A percentile compares a stretch with the other conserved stretches of the same genome.
These are phyloP conservation scores for Ceratobasidium sp. DNA, from an alignment of 1,284 basidiomycete species.

Conservation along the genomic window DNA sequence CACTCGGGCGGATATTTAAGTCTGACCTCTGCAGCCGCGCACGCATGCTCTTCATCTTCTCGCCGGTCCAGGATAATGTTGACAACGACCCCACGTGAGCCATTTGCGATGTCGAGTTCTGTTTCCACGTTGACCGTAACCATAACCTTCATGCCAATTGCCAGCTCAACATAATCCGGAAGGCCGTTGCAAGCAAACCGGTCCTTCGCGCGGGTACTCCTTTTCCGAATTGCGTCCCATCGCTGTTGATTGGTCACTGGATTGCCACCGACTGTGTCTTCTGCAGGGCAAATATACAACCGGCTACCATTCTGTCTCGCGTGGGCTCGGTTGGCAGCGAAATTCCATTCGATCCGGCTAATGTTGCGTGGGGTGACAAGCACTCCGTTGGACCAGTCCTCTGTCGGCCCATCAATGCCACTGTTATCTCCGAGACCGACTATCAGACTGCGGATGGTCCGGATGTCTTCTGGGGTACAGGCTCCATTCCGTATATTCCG, in stretches of 20 bases:
- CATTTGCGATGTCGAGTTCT: slow-evolving; percentile 43
- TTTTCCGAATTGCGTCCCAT: background rate
- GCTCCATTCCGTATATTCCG: slow-evolving; percentile 53
- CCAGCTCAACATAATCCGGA: background rate
- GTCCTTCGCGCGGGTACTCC: background rate
- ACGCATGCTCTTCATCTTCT: too few species aligned
- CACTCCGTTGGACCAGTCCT: slow-evolving; percentile 53
- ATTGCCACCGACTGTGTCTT: background rate
- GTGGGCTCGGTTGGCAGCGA: slow-evolving; percentile 50
- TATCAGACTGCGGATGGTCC: slow-evolving; percentile 53
- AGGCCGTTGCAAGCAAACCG: background rate
- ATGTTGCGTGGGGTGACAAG: slow-evolving; percentile 58
- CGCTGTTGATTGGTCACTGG: background rate
- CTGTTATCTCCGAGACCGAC: slow-evolving; percentile 47
- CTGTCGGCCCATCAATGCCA: too few species aligned
- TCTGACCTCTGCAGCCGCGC: too few species aligned
- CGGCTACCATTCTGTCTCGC: slow-evolving; percentile 35
- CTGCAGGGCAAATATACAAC: slow-evolving; percentile 49
- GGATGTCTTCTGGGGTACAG: slow-evolving; percentile 54
- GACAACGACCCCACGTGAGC: background rate
- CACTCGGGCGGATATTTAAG: too few species aligned
- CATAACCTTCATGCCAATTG: slow-evolving; percentile 35
- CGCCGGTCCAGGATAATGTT: too few species aligned
- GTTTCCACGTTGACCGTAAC: slow-evolving; percentile 46
- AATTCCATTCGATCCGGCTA: slow-evolving; percentile 57